A percentile compares a stretch with the other conserved stretches of the same genome.
Conservation (phyloP, 2,329 filamentous ascomycete genomes). For the Orbilia javanica region DNA sequence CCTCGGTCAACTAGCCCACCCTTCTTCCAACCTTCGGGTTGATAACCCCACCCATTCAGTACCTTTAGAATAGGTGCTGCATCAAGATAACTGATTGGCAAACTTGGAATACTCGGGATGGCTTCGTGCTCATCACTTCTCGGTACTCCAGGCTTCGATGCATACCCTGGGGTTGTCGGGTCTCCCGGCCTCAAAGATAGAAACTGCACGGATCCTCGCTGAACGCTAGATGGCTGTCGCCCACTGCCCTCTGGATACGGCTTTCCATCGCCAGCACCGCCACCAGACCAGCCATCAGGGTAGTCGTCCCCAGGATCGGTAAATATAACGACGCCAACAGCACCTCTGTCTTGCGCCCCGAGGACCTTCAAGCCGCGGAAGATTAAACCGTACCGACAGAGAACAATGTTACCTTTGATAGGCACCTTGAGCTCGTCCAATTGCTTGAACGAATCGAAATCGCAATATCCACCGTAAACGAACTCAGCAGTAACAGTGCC, state of each 20-base stretch:
- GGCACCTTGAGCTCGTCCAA: constrained; percentile 79
- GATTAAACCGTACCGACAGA: constrained; percentile 66
- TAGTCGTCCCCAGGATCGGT: constrained; percentile 80
- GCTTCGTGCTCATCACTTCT: constrained; percentile 67
- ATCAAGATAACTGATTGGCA: constrained; percentile 90
- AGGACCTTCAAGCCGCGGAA: constrained; percentile 89
- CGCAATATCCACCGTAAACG: constrained; percentile 93
- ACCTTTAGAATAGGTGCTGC: constrained; percentile 79
- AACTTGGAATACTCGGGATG: constrained; percentile 81
- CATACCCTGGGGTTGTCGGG: constrained; percentile 87
- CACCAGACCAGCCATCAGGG: constrained; percentile 63
- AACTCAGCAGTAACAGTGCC: constrained; percentile 87
- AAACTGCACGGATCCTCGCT: constrained; percentile 83
- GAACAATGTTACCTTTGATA: constrained; percentile 81
- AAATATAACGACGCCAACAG: constrained; percentile 89
- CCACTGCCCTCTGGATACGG: constrained; percentile 81
- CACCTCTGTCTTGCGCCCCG: constrained; percentile 88
- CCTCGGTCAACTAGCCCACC: constrained; percentile 78
- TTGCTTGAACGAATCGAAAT: constrained; percentile 81
- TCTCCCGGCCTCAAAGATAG: constrained; percentile 88
- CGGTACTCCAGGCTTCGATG: constrained; percentile 77
- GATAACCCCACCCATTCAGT: constrained; percentile 80
- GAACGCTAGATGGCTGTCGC: constrained; percentile 84
- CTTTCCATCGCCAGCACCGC: constrained; percentile 80
- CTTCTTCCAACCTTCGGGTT: constrained; percentile 82